Conservation (phyloP, 2,329 filamentous ascomycete species). For the Ophiostoma ips region DNA sequence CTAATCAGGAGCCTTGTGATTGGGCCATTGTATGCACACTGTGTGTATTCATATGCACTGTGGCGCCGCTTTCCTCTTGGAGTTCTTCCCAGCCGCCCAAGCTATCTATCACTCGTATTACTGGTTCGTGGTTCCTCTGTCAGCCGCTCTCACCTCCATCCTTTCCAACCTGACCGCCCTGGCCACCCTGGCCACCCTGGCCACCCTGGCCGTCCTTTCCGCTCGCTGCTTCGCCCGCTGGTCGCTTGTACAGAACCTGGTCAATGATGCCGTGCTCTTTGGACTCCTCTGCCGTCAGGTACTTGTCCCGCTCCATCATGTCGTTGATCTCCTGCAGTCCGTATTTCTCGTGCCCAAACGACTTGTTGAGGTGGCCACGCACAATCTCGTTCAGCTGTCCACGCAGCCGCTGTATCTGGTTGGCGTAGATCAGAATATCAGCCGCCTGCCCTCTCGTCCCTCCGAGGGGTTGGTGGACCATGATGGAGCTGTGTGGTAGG, state of each 20-base stretch:
- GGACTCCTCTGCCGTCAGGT: constrained; percentile 79
- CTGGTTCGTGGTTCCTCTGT: background rate
- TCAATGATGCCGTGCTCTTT: constrained; percentile 85
- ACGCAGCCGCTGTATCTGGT: constrained; percentile 81
- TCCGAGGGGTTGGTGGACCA: constrained; percentile 92
- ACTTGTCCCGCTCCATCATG: constrained; percentile 95
- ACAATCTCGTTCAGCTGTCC: constrained; percentile 86
- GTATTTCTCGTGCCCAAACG: constrained; percentile 61
- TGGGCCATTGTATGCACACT: background rate
- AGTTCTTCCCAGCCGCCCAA: no score
- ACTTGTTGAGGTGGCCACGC: constrained; percentile 66
- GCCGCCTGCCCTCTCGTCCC: constrained; percentile 50
- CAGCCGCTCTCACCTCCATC: background rate
- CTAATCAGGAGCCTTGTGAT: constrained; percentile 9
- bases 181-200: background rate
- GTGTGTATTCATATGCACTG: no score
- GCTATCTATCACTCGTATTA: no score
- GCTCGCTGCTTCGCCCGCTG: constrained; percentile 11
- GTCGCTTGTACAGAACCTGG: constrained; percentile 61
- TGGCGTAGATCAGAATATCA: constrained; percentile 94
- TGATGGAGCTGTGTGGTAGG: constrained; percentile 84
- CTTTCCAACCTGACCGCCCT: background rate
- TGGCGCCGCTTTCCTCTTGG: no score
- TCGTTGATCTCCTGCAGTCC: constrained; percentile 73
- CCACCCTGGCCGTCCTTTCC: background rate